These are phyloP conservation scores for Fragaria iinumae DNA, from an alignment of 306 rosid genomes.

Conservation along the genomic window DNA sequence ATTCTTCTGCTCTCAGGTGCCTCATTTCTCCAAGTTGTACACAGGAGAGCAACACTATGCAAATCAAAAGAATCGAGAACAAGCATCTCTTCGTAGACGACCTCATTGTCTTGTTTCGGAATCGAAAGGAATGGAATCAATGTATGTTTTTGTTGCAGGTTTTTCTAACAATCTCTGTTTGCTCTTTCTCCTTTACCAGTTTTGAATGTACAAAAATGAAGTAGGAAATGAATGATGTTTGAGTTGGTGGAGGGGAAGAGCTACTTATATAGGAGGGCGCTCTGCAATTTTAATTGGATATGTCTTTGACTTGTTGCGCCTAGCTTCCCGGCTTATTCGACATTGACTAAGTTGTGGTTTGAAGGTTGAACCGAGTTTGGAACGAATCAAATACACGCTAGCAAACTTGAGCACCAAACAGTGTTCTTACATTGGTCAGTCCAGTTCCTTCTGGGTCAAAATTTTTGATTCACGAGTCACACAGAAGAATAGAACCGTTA, in stretches of 20 bases:
- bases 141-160: neutral
- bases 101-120: conserved; percentile 11
- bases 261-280: neutral
- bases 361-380: conserved; percentile 28
- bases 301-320: conserved; percentile 11
- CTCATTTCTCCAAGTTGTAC: conserved; percentile 43
- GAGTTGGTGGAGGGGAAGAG: neutral
- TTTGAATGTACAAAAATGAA: neutral
- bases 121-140: neutral
- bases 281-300: neutral
- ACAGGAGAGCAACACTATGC: conserved; percentile 25
- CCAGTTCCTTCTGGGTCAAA: conserved; percentile 9
- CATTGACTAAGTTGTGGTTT: conserved; percentile 34
- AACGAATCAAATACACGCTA: conserved; percentile 26
- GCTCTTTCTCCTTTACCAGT: neutral
- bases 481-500: neutral
- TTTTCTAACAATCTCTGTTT: neutral
- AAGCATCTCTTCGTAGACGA: conserved; percentile 22
- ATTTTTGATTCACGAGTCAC: neutral
- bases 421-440: neutral
- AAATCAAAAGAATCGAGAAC: conserved; percentile 28
- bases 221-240: neutral
- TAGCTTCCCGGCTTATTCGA: neutral
- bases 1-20: conserved; percentile 36
- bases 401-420: conserved; percentile 15